phyloP scores from a whole-genome alignment of 2,329 filamentous ascomycete species.

The Penicillium brasilianum region DNA sequence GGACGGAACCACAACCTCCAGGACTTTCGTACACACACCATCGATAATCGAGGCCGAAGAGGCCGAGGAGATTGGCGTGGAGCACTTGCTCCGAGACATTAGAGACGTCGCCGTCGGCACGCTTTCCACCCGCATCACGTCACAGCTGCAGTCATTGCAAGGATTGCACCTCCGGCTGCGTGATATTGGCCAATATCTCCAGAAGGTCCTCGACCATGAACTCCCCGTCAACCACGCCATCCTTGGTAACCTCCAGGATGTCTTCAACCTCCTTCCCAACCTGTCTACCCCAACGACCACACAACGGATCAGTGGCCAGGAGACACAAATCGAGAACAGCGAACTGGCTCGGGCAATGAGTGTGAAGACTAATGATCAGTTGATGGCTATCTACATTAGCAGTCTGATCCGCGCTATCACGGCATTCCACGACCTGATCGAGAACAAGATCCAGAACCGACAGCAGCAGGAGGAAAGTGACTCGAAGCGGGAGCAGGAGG shows the following conservation, averaged over 20 bases:
- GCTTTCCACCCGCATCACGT: constrained; percentile 93
- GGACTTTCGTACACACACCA: constrained; percentile 97
- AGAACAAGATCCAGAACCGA: constrained; percentile 99
- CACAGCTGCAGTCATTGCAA: constrained; percentile 95
- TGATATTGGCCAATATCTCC: constrained; percentile 93
- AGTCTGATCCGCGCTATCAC: constrained; percentile 97
- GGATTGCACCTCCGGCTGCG: constrained; percentile 91
- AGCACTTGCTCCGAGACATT: constrained; percentile 96
- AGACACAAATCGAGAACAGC: constrained; percentile 68
- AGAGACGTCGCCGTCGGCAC: constrained; percentile 97
- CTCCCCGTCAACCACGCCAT: constrained; percentile 97
- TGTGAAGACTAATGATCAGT: constrained; percentile 98
- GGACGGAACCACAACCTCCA: constrained; percentile 95
- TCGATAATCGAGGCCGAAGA: constrained; percentile 99
- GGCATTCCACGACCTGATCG: constrained; percentile 97
- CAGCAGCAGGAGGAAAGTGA: constrained; percentile 97
- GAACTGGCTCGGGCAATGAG: constrained; percentile 97
- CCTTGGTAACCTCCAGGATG: constrained; percentile 96
- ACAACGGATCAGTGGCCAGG: constrained; percentile 61
- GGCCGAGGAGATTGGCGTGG: constrained; percentile 97
- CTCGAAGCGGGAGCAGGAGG: constrained; percentile 71
- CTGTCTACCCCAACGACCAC: constrained; percentile 78
- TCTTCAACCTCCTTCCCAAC: constrained; percentile 98
- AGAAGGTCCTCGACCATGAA: constrained; percentile 91
- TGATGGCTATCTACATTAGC: constrained; percentile 97